phyloP scores from a whole-genome alignment of 495 filamentous ascomycete genomes.

The Daldinia bambusicola region DNA sequence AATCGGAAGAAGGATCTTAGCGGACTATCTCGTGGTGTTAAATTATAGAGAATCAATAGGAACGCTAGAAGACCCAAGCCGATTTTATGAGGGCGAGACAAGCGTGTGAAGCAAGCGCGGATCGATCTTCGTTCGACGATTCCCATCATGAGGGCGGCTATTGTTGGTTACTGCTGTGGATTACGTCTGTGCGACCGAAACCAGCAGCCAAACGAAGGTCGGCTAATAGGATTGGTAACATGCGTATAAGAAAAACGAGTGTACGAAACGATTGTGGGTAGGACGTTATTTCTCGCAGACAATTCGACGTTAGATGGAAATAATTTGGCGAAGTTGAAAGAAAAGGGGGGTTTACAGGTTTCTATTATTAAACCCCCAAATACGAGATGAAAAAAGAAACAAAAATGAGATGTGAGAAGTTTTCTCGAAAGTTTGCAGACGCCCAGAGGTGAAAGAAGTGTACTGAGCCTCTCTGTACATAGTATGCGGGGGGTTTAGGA shows the following conservation, averaged over 20 bases:
- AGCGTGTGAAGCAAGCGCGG: slow-evolving; percentile 43
- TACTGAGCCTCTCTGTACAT: slow-evolving; percentile 27
- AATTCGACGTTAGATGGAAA: background rate
- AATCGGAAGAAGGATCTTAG: slow-evolving; percentile 46
- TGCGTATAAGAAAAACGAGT: slow-evolving; percentile 26
- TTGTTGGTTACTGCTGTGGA: slow-evolving; percentile 12
- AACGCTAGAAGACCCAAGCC: slow-evolving; percentile 30
- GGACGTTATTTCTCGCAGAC: background rate
- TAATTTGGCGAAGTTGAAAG: slow-evolving; percentile 1
- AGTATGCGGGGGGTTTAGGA: slow-evolving; percentile 28
- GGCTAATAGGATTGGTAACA: slow-evolving; percentile 20
- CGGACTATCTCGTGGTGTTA: slow-evolving; percentile 42
- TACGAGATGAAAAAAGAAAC: slow-evolving; percentile 12
- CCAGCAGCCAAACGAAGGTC: slow-evolving; percentile 13
- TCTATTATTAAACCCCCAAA: background rate
- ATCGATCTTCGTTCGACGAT: slow-evolving; percentile 43
- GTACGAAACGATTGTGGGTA: slow-evolving; percentile 16
- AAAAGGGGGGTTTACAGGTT: slow-evolving; percentile 4
- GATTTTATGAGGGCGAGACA: slow-evolving; percentile 47
- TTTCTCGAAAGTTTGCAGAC: slow-evolving; percentile 17
- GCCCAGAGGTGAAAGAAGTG: slow-evolving; percentile 10
- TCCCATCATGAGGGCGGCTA: slow-evolving; percentile 37
- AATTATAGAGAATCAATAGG: slow-evolving; percentile 42
- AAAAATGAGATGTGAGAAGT: slow-evolving; percentile 29
- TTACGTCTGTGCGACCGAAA: slow-evolving; percentile 17